Percentiles rank a stretch among this genome's conserved stretches.
Conservation (phyloP, 2,329 filamentous ascomycete species). For the Neofusicoccum umdonicola region DNA sequence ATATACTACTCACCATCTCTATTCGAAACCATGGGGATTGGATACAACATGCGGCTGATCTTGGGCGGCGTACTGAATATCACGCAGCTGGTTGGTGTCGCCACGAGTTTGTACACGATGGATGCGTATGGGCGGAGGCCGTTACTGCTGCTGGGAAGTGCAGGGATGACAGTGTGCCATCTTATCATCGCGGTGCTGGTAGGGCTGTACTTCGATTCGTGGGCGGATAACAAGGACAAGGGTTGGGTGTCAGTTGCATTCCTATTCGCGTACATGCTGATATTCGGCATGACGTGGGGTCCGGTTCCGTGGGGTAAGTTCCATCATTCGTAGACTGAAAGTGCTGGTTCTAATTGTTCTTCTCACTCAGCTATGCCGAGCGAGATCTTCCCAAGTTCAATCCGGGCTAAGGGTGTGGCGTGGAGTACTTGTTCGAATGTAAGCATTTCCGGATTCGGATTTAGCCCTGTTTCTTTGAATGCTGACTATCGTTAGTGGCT, state of each 20-base stretch:
- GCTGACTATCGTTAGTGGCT: constrained; percentile 45
- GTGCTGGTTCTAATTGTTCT: too few species aligned
- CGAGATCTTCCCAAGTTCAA: constrained; percentile 63
- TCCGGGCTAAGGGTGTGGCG: constrained; percentile 65
- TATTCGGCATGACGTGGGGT: constrained; percentile 61
- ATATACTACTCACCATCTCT: constrained; percentile 51
- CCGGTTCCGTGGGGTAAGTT: constrained; percentile 43
- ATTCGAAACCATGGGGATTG: constrained; percentile 42
- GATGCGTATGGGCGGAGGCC: constrained; percentile 42
- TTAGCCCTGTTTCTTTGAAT: constrained; percentile 15
- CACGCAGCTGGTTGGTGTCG: constrained; percentile 42
- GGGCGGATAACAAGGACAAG: constrained; percentile 49
- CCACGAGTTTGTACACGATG: constrained; percentile 42
- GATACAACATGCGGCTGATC: constrained; percentile 37
- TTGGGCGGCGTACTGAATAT: constrained; percentile 44
- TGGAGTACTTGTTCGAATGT: constrained; percentile 59
- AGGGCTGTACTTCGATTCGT: constrained; percentile 51
- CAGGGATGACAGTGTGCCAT: constrained; percentile 49
- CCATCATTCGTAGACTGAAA: too few species aligned
- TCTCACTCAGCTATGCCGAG: constrained; percentile 40
- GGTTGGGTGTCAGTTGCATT: constrained; percentile 58
- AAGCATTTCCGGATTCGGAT: constrained; percentile 38
- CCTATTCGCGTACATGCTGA: constrained; percentile 59
- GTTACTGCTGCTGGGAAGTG: constrained; percentile 43
- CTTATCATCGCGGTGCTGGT: constrained; percentile 54